A percentile compares a stretch with the other conserved stretches of the same genome.
Evolutionary conservation across 257 asterid species (phyloP).

Genomic region (Leptodermis oblonga): DNA sequence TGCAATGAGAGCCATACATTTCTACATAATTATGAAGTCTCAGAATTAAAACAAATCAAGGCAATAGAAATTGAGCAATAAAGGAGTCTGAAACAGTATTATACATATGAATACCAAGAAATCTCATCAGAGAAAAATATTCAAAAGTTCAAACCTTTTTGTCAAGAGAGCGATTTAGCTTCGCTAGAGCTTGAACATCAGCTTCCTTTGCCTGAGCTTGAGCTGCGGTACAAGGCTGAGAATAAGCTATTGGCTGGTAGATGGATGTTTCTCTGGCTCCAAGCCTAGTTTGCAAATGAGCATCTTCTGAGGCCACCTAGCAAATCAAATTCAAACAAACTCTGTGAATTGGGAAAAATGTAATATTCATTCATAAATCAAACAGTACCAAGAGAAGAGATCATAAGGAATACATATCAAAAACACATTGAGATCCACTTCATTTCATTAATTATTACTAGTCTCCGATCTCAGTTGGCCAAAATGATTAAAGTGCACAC

Average conservation of each 20-base stretch:
- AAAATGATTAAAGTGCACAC: neutral
- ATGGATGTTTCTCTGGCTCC: slow-evolving; percentile 33
- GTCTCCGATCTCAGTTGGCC: neutral
- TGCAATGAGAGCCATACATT: neutral
- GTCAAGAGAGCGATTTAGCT: slow-evolving; percentile 78
- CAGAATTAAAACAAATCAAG: neutral
- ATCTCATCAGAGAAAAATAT: neutral
- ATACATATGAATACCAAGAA: neutral
- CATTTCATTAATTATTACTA: neutral
- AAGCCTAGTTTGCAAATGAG: slow-evolving; percentile 34
- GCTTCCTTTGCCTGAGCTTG: slow-evolving; percentile 88
- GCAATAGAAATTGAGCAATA: neutral
- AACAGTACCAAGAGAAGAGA: neutral
- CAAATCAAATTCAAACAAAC: slow-evolving; percentile 2
- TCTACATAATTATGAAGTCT: neutral
- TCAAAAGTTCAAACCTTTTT: slow-evolving; percentile 55
- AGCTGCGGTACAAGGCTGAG: slow-evolving; percentile 37
- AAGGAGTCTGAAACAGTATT: neutral
- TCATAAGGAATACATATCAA: neutral
- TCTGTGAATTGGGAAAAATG: neutral
- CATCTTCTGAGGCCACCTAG: slow-evolving; percentile 51
- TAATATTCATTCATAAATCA: neutral
- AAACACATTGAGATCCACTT: neutral
- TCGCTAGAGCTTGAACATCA: slow-evolving; percentile 77
- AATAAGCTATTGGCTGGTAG: slow-evolving; percentile 37